phyloP scores from a whole-genome alignment of 2,329 filamentous ascomycete genomes.

The Phaeosphaeria sp. region DNA sequence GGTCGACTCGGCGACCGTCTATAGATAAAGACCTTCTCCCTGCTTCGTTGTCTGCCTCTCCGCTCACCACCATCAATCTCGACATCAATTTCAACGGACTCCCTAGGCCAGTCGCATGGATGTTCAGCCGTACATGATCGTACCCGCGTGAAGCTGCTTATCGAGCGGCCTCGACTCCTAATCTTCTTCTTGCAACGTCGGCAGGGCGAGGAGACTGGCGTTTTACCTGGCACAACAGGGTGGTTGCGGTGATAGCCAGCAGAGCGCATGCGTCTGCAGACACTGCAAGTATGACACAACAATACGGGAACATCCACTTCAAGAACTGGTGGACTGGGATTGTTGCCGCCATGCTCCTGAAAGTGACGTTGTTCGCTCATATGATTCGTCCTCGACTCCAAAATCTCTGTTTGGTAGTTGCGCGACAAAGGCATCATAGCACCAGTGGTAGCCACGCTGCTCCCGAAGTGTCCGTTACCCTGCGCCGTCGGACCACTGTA shows the following conservation, averaged over 20 bases:
- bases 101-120: conserved; percentile 36
- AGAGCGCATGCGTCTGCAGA: conserved; percentile 43
- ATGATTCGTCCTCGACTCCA: conserved; percentile 18
- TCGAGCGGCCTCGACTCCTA: conserved; percentile 15
- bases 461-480: conserved; percentile 6
- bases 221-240: conserved; percentile 43
- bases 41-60: conserved; percentile 30
- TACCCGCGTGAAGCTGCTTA: conserved; percentile 25
- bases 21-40: conserved; percentile 25
- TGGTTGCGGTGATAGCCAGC: conserved; percentile 42
- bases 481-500: conserved; percentile 18
- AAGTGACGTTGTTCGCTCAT: conserved; percentile 24
- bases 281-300: conserved; percentile 44
- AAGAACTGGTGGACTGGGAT: neutral
- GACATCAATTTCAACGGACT: conserved; percentile 22
- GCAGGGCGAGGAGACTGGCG: conserved; percentile 31
- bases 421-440: conserved; percentile 21
- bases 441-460: conserved; percentile 3
- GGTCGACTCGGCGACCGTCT: conserved; percentile 25
- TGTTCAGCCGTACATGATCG: conserved; percentile 28
- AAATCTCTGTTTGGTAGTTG: conserved; percentile 13
- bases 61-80: conserved; percentile 16
- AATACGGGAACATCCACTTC: conserved; percentile 28
- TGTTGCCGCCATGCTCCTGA: conserved; percentile 16
- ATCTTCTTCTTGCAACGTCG: conserved; percentile 40